Conservation (phyloP, 352 stramenopile genomes). For the Phytophthora lateralis region DNA sequence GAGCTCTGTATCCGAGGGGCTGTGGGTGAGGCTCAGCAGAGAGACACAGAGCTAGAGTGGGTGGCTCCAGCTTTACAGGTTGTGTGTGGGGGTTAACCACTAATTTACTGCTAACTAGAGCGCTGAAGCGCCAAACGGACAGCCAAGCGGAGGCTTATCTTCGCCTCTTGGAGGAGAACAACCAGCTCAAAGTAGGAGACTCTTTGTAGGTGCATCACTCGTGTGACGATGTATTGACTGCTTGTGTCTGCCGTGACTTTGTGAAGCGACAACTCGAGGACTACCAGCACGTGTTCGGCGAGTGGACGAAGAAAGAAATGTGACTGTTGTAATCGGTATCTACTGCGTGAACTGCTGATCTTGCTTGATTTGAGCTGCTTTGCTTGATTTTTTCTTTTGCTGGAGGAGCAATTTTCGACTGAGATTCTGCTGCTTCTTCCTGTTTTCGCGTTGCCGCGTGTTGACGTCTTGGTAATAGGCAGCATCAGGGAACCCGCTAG, state of each 20-base stretch:
- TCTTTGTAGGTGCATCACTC: background rate
- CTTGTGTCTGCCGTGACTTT: background rate
- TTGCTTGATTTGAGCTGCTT: slow-evolving; percentile 11
- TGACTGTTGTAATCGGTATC: slow-evolving; percentile 31
- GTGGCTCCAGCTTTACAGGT: slow-evolving; percentile 8
- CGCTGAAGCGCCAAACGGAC: slow-evolving; percentile 67
- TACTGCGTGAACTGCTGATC: slow-evolving; percentile 1
- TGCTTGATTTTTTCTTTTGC: slow-evolving; percentile 18
- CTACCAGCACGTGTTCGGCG: slow-evolving; percentile 82
- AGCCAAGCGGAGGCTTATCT: slow-evolving; percentile 77
- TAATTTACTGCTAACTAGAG: slow-evolving; percentile 33
- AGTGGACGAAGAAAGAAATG: slow-evolving; percentile 86
- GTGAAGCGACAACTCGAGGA: slow-evolving; percentile 70
- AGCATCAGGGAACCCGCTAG: slow-evolving; percentile 52
- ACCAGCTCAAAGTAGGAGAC: slow-evolving; percentile 60
- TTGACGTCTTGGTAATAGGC: slow-evolving; percentile 51
- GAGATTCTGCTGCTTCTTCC: slow-evolving; percentile 35
- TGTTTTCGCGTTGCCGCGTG: slow-evolving; percentile 30
- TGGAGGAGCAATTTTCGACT: slow-evolving; percentile 31
- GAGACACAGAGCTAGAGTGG: slow-evolving; percentile 77
- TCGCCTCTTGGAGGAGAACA: slow-evolving; percentile 77
- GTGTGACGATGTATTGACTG: background rate
- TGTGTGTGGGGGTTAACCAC: too few relatives aligned
- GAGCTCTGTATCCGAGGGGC: slow-evolving; percentile 77
- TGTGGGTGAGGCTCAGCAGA: slow-evolving; percentile 62